Percentiles rank a stretch among this genome's conserved stretches.
phyloP scores from a whole-genome alignment of 2,329 filamentous ascomycete species.

The Zymoseptoria ardabiliae region DNA sequence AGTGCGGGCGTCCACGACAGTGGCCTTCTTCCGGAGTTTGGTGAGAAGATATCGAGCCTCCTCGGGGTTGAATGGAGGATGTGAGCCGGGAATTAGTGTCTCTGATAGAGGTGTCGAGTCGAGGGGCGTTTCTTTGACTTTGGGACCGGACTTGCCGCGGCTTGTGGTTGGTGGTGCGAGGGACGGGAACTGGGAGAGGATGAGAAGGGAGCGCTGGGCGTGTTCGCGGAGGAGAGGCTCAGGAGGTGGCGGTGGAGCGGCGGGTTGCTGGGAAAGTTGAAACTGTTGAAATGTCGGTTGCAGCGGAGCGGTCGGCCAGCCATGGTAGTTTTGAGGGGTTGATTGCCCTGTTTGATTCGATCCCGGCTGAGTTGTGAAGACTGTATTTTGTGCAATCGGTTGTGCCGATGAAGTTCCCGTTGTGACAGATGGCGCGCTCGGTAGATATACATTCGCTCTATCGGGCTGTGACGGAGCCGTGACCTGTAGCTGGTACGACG shows the following conservation, averaged over 20 bases:
- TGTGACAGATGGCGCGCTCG: constrained; percentile 15
- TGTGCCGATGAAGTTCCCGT: constrained; percentile 9
- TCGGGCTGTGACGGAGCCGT: neutral
- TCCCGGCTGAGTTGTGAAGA: constrained; percentile 1
- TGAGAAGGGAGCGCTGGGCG: constrained; percentile 28
- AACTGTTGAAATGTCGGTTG: constrained; percentile 8
- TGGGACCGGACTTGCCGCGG: constrained; percentile 14
- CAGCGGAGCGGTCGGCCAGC: constrained; percentile 10
- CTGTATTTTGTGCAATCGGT: constrained; percentile 4
- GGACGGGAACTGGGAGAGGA: constrained; percentile 28
- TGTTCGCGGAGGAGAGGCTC: constrained; percentile 27
- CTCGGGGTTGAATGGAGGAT: constrained; percentile 46
- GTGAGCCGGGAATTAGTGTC: constrained; percentile 43
- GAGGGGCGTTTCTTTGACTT: constrained; percentile 29
- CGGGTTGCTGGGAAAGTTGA: constrained; percentile 13
- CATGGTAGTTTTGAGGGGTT: constrained; percentile 8
- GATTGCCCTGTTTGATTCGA: neutral
- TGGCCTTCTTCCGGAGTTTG: constrained; percentile 35
- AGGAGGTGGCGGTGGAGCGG: constrained; percentile 14
- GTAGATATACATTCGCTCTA: constrained; percentile 8
- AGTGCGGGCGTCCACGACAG: constrained; percentile 12
- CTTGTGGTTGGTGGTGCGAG: constrained; percentile 22
- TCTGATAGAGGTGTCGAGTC: constrained; percentile 51
- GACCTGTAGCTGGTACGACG: constrained; percentile 9
- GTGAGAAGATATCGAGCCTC: constrained; percentile 44